Evolutionary conservation across 345 rosid genomes (phyloP).

Genomic region (Eucalyptus paniculata): DNA sequence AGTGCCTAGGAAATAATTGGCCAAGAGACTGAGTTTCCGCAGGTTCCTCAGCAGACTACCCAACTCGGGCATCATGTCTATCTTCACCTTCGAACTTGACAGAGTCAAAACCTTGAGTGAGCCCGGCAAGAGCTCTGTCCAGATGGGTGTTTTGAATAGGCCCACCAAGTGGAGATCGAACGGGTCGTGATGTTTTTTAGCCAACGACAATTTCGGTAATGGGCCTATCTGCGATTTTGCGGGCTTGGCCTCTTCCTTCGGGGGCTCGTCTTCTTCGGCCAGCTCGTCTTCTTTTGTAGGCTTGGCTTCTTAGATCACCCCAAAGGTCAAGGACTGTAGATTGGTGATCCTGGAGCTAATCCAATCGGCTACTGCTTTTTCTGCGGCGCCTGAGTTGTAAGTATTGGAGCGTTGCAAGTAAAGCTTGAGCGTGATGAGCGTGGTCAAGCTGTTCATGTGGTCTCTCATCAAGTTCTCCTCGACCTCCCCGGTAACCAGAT

Average conservation of each 20-base stretch:
- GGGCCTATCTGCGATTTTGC: background rate
- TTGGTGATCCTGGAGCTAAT: background rate
- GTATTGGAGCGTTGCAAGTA: fast-evolving
- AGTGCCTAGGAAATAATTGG: background rate
- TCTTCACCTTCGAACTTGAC: background rate
- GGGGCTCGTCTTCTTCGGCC: fast-evolving
- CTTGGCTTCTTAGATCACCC: background rate
- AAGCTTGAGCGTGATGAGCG: background rate
- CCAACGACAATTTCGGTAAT: too few relatives aligned
- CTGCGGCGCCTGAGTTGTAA: background rate
- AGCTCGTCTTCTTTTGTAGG: too few relatives aligned
- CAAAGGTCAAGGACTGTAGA: background rate
- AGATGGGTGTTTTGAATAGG: background rate
- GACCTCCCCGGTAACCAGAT: background rate
- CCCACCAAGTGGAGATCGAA: background rate
- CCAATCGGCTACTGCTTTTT: background rate
- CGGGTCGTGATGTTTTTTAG: background rate
- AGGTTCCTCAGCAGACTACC: background rate
- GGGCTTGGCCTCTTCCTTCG: background rate
- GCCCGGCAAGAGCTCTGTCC: background rate
- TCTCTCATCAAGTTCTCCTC: fast-evolving
- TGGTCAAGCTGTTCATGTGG: background rate
- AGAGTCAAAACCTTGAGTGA: background rate
- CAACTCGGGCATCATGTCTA: background rate
- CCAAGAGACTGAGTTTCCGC: background rate